Evolutionary conservation across 2,329 filamentous ascomycete species (phyloP), one percentile per base, ranked within the genome.

Genomic region (Paraphaeosphaeria minitans): DNA sequence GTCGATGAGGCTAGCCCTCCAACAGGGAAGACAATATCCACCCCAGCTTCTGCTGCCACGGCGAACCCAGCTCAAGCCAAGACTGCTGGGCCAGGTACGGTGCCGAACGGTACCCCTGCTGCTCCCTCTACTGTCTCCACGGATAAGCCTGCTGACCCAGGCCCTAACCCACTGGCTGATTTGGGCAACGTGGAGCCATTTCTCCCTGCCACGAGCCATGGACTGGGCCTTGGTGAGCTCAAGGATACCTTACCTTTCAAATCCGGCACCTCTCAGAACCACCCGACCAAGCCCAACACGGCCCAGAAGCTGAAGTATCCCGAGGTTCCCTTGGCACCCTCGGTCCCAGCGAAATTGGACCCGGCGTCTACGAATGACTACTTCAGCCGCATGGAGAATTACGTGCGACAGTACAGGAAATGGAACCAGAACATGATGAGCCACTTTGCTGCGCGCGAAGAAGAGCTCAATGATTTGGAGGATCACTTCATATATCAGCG

Each of bases 191-290:
- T 81, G 14, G 78, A 80, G 6, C 84, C 85, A 1, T 82, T 86
- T 50, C 73, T 78, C 1, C 71, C 75, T 43, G 72, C 80, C 7
- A 78, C 80, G 29, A 69, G 72, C 46, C 79, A 74, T 19, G 84
- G 85, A 9, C 79, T 88, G 19, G 76, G 83, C 54, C 69, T 89
- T 22, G 78, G 80, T 29, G 83, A 85, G 56, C 75, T 89, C 41
- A 78, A 77, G 42, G 77, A 79, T 9, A 82, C 78, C 1, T 77
- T 89, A 2, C 87, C 87, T 3, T 89, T 88, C 68, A 73, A 83
- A 58, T 88, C 86, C 1, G 79, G 82, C 42, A 69, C 86, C 3
- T 79, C 81, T 5, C 76, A 77, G 29, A 66, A 74, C 4, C 74
- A 81, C 29, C 79, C 79, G 7, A 78, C 75, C 7, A 78, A 79